Evolutionary conservation across 371 early-diverging fungal species (phyloP).

Genomic region (Apophysomyces sp.): DNA sequence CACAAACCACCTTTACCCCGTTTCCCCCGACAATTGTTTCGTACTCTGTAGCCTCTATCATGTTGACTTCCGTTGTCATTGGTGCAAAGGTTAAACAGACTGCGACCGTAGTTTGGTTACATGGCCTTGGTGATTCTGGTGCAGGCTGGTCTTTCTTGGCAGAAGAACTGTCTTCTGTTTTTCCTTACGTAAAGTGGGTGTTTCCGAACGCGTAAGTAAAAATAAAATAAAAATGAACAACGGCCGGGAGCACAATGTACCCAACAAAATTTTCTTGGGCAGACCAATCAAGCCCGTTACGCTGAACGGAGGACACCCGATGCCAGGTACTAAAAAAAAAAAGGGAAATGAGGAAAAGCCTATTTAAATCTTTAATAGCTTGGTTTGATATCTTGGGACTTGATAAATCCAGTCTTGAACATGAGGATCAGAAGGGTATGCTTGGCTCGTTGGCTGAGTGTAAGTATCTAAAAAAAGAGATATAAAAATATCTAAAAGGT

Average conservation of each 20-base stretch:
- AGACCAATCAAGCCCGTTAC: constrained; percentile 80
- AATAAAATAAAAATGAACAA: neutral
- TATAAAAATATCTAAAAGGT: neutral
- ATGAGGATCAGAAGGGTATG: constrained; percentile 83
- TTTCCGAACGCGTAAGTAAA: constrained; percentile 78
- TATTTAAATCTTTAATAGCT: constrained; percentile 10
- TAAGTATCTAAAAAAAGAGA: constrained; percentile 21
- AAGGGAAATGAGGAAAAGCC: neutral
- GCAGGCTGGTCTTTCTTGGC: constrained; percentile 74
- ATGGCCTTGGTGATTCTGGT: constrained; percentile 76
- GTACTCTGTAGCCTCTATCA: constrained; percentile 8
- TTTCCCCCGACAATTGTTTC: too few species aligned
- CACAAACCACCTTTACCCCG: too few species aligned
- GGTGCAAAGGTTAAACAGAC: constrained; percentile 63
- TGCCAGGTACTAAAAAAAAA: constrained; percentile 71
- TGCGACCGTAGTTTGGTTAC: constrained; percentile 78
- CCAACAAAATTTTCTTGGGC: neutral
- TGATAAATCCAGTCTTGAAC: constrained; percentile 36
- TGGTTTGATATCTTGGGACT: constrained; percentile 84
- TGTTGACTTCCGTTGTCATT: constrained; percentile 46
- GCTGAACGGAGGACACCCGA: constrained; percentile 78
- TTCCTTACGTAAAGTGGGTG: constrained; percentile 85
- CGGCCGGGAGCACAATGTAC: neutral
- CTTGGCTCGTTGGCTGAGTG: constrained; percentile 57
- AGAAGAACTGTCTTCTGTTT: constrained; percentile 49